Conservation (phyloP, 352 stramenopile genomes). For the Peronosclerospora sorghi region DNA sequence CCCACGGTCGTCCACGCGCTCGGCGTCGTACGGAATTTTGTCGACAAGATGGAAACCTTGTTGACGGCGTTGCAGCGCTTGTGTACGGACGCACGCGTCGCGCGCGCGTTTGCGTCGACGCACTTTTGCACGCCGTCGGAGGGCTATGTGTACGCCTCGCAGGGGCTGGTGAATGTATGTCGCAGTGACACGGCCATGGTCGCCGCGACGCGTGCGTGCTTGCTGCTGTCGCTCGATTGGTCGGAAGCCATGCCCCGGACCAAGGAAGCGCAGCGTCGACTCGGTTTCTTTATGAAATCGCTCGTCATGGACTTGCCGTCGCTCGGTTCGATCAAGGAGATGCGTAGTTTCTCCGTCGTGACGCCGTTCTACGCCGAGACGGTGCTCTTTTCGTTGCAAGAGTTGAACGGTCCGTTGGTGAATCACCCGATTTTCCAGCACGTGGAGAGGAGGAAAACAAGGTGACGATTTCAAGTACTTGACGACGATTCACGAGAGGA, state of each 20-base stretch:
- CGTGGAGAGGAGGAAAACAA: constrained; percentile 74
- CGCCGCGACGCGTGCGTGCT: constrained; percentile 47
- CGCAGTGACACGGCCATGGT: constrained; percentile 64
- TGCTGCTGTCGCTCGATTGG: constrained; percentile 53
- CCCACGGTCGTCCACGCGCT: constrained; percentile 60
- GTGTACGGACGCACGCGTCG: constrained; percentile 45
- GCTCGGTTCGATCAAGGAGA: constrained; percentile 70
- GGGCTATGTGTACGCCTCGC: constrained; percentile 56
- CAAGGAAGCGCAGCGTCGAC: constrained; percentile 52
- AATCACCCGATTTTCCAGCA: constrained; percentile 82
- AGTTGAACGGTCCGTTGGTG: constrained; percentile 70
- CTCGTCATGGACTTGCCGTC: constrained; percentile 79
- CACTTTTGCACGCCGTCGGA: constrained; percentile 65
- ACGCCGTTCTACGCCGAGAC: constrained; percentile 79
- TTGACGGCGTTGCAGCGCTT: constrained; percentile 56
- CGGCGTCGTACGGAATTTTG: constrained; percentile 81
- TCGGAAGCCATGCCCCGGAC: constrained; percentile 59
- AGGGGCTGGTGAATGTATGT: constrained; percentile 61
- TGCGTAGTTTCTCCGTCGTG: constrained; percentile 78
- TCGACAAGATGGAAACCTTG: constrained; percentile 78
- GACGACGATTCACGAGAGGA: constrained; percentile 76
- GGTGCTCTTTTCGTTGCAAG: constrained; percentile 68
- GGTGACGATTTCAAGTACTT: constrained; percentile 80
- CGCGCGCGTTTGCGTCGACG: constrained; percentile 64
- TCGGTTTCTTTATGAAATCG: constrained; percentile 84